These are phyloP conservation scores for Zygoascus sp. DNA, from an alignment of 1,139 yeast genomes.

Conservation along the genomic window DNA sequence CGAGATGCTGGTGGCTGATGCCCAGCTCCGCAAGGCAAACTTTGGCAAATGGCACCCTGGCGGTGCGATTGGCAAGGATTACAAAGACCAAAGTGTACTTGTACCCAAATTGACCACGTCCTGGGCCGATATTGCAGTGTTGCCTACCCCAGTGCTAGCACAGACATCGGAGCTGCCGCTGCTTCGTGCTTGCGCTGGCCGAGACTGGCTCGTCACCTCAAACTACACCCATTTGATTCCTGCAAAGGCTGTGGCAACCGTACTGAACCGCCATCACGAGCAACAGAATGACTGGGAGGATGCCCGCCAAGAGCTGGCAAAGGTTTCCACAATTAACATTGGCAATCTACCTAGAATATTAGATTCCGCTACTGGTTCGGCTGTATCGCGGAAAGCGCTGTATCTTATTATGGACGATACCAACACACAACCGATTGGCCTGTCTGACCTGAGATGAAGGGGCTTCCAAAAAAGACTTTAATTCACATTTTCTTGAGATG, in stretches of 20 bases:
- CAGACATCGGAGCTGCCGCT: slow-evolving; percentile 20
- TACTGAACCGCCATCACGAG: slow-evolving; percentile 3
- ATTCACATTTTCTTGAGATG: too few relatives aligned
- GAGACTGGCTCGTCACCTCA: slow-evolving; percentile 15
- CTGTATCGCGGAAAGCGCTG: slow-evolving; percentile 1
- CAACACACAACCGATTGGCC: slow-evolving; percentile 1
- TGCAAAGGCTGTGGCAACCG: background rate
- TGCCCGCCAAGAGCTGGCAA: slow-evolving; percentile 2
- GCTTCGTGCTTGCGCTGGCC: slow-evolving; percentile 26
- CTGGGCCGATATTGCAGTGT: slow-evolving; percentile 14
- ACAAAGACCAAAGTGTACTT: slow-evolving; percentile 16
- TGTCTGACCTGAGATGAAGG: slow-evolving; percentile 5
- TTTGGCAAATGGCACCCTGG: slow-evolving; percentile 83
- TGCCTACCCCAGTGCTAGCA: slow-evolving; percentile 10
- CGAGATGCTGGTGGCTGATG: slow-evolving; percentile 60
- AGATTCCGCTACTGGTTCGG: slow-evolving; percentile 15
- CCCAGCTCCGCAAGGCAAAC: slow-evolving; percentile 46
- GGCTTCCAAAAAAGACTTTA: background rate
- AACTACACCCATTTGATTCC: slow-evolving; percentile 1
- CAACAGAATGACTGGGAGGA: slow-evolving; percentile 4
- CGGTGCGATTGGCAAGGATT: slow-evolving; percentile 73
- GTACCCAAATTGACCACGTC: slow-evolving; percentile 5
- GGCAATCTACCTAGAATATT: slow-evolving; percentile 16
- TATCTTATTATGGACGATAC: slow-evolving; percentile 6
- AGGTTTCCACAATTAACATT: slow-evolving; percentile 16